These are phyloP conservation scores for Fusarium anguioides DNA, from an alignment of 2,329 filamentous ascomycete species.

Conservation along the genomic window DNA sequence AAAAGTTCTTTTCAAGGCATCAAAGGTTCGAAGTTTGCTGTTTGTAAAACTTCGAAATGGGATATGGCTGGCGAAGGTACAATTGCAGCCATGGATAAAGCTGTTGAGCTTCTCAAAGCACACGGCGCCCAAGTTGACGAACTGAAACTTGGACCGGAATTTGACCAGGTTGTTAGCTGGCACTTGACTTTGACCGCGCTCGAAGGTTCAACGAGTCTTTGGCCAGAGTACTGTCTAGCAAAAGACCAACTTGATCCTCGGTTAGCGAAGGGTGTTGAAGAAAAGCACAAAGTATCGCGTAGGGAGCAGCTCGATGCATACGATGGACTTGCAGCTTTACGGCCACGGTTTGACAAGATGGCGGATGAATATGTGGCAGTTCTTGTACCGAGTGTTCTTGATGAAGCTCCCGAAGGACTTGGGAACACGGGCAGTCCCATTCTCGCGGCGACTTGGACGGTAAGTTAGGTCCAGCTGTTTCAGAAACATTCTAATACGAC, in stretches of 20 bases:
- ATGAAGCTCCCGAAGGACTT: constrained; percentile 67
- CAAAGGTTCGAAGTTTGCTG: constrained; percentile 62
- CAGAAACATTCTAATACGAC: fast-evolving
- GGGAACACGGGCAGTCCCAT: constrained; percentile 65
- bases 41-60: constrained; percentile 66
- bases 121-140: constrained; percentile 68
- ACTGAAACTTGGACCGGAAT: constrained; percentile 61
- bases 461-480: constrained; percentile 54
- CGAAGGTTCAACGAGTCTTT: constrained; percentile 65
- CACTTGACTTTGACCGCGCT: constrained; percentile 61
- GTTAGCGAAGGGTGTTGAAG: constrained; percentile 64
- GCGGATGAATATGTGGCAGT: constrained; percentile 64
- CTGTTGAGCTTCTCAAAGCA: constrained; percentile 51
- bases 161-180: constrained; percentile 62
- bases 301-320: constrained; percentile 62
- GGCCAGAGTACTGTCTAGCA: constrained; percentile 62
- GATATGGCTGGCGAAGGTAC: constrained; percentile 58
- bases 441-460: constrained; percentile 65
- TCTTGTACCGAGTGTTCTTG: constrained; percentile 67
- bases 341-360: constrained; percentile 66
- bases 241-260: constrained; percentile 59
- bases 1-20: constrained; percentile 50
- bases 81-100: constrained; percentile 54
- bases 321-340: constrained; percentile 63
- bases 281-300: constrained; percentile 55